A percentile compares a stretch with the other conserved stretches of the same genome.
phyloP scores from a whole-genome alignment of 2,329 filamentous ascomycete genomes.

The Xylaria arbuscula region DNA sequence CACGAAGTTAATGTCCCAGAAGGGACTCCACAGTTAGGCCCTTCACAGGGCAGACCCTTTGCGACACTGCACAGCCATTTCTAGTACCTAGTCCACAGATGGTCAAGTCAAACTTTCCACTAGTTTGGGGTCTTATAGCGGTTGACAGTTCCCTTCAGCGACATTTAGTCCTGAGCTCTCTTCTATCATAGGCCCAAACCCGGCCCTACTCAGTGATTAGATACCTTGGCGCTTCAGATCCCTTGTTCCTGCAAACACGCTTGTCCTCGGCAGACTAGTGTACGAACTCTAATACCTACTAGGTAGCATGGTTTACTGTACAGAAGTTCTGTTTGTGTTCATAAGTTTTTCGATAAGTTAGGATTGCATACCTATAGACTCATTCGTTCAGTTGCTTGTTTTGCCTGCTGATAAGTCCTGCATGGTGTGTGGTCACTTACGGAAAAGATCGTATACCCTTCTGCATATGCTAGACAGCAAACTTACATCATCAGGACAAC shows the following conservation, averaged over 20 bases:
- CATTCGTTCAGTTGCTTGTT: not conserved
- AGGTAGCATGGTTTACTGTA: too few relatives aligned
- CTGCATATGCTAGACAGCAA: constrained; percentile 11
- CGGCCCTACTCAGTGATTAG: too few relatives aligned
- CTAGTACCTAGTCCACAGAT: not conserved
- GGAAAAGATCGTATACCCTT: not conserved
- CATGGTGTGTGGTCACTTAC: not conserved
- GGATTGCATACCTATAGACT: too few relatives aligned
- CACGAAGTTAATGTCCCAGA: not conserved
- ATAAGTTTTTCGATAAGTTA: too few relatives aligned
- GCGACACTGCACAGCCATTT: constrained; percentile 21
- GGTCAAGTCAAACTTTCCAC: constrained; percentile 2
- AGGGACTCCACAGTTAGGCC: constrained; percentile 22
- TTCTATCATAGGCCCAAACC: not conserved
- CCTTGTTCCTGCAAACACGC: constrained; percentile 20
- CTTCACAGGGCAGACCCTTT: constrained; percentile 26
- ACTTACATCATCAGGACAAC: constrained; percentile 27
- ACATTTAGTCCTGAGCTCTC: not conserved
- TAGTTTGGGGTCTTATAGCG: not conserved
- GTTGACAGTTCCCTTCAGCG: constrained; percentile 15
- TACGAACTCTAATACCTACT: too few relatives aligned
- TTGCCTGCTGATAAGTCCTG: not conserved
- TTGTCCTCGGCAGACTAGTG: constrained; percentile 13
- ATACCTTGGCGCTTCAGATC: not conserved
- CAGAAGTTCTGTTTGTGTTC: too few relatives aligned